A percentile compares a stretch with the other conserved stretches of the same genome.
phyloP scores from a whole-genome alignment of 345 rosid genomes.

The Firmiana major region DNA sequence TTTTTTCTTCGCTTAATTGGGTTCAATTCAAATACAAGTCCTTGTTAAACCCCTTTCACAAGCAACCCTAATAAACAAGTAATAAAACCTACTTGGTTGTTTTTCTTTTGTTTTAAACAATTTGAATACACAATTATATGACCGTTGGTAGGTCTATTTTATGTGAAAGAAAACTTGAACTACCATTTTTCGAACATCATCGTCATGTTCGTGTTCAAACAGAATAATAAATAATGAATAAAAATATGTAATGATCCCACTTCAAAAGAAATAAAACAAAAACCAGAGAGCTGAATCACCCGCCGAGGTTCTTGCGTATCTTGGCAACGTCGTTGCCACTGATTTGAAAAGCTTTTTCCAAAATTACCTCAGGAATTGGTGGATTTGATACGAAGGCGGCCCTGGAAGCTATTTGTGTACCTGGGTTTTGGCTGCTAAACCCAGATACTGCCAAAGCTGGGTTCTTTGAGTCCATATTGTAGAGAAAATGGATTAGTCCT shows the following conservation, averaged over 20 bases:
- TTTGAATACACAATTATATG: neutral
- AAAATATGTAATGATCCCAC: neutral
- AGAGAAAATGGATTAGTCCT: constrained; percentile 59
- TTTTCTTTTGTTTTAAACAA: neutral
- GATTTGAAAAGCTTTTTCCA: constrained; percentile 43
- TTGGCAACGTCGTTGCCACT: constrained; percentile 34
- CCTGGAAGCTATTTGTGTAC: constrained; percentile 48
- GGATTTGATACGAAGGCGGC: constrained; percentile 44
- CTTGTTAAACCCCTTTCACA: neutral
- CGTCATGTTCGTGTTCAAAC: neutral
- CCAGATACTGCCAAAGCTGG: constrained; percentile 66
- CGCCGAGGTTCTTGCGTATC: constrained; percentile 46
- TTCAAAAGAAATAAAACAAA: neutral
- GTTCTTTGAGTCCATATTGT: constrained; percentile 34
- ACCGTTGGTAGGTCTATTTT: constrained; percentile 25
- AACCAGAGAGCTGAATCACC: constrained; percentile 18
- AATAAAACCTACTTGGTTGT: neutral
- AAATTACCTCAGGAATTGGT: constrained; percentile 33
- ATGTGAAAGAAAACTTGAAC: neutral
- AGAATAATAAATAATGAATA: neutral
- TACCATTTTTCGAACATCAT: neutral
- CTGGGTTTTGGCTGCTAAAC: constrained; percentile 65
- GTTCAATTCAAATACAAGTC: neutral
- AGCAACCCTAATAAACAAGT: constrained; percentile 6
- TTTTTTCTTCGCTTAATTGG: neutral